phyloP scores from a whole-genome alignment of 306 rosid species.

The Biancaea sappan region DNA sequence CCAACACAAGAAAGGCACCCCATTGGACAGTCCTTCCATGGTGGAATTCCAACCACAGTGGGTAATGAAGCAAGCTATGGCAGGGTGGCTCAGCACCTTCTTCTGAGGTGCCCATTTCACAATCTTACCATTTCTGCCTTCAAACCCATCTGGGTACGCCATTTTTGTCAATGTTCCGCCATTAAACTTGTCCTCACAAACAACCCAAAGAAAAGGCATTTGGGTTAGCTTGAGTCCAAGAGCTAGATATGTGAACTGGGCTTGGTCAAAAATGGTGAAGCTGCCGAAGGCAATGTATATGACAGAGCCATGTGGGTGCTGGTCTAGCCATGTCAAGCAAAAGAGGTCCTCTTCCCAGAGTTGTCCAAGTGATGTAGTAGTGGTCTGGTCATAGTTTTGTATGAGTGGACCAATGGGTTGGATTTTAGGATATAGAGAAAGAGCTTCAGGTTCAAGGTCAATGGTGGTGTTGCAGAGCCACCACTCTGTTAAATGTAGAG shows the following conservation, averaged over 20 bases:
- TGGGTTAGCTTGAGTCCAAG: background rate
- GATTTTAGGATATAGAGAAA: no score
- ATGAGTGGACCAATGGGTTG: no score
- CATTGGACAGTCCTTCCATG: conserved; percentile 35
- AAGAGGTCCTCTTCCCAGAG: no score
- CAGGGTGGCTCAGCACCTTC: conserved; percentile 46
- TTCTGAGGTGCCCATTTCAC: conserved; percentile 47
- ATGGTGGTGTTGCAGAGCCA: no score
- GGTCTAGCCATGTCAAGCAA: no score
- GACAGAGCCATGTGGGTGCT: no score
- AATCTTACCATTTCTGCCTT: conserved; percentile 34
- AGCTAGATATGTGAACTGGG: background rate
- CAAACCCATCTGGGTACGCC: conserved; percentile 35
- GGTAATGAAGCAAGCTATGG: conserved; percentile 51
- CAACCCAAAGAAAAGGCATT: conserved; percentile 50
- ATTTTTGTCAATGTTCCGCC: background rate
- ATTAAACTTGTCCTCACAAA: background rate
- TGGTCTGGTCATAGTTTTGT: no score
- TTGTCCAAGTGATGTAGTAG: no score
- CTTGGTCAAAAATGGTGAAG: background rate
- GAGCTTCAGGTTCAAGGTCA: no score
- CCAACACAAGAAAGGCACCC: conserved; percentile 44
- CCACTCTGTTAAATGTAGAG: no score
- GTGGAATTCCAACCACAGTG: conserved; percentile 67
- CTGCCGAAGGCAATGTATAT: background rate